Evolutionary conservation across 2,329 filamentous ascomycete species (phyloP).

Genomic region (Paracamarosporium sp.): DNA sequence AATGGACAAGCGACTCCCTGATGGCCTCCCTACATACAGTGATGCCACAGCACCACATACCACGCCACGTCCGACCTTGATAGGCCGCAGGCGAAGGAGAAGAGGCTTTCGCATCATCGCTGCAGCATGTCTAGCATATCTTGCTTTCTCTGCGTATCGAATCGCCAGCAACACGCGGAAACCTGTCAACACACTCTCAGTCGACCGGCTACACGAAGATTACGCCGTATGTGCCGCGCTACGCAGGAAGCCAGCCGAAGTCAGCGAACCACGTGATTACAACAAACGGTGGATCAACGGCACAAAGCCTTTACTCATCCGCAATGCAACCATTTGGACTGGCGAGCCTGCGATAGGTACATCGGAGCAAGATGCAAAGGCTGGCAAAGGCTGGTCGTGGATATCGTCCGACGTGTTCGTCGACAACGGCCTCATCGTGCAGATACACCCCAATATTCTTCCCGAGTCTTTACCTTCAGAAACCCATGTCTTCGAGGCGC

Average conservation of each 20-base stretch:
- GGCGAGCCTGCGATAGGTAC: constrained; percentile 65
- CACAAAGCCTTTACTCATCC: constrained; percentile 67
- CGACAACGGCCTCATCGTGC: constrained; percentile 66
- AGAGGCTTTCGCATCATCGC: constrained; percentile 22
- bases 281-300: constrained; percentile 68
- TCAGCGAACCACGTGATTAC: constrained; percentile 61
- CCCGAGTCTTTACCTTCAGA: constrained; percentile 54
- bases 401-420: constrained; percentile 65
- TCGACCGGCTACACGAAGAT: constrained; percentile 61
- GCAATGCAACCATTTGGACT: constrained; percentile 71
- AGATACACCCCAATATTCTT: constrained; percentile 57
- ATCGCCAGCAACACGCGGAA: constrained; percentile 24
- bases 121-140: constrained; percentile 23
- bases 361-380: constrained; percentile 60
- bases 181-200: constrained; percentile 51
- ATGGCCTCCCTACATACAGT: constrained; percentile 29
- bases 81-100: constrained; percentile 22
- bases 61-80: constrained; percentile 16
- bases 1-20: constrained; percentile 27
- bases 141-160: constrained; percentile 23
- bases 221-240: constrained; percentile 64
- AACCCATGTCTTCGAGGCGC: constrained; percentile 62
- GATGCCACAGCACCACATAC: constrained; percentile 21
- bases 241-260: constrained; percentile 62
- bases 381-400: constrained; percentile 68